Evolutionary conservation across 2,329 filamentous ascomycete genomes (phyloP), one percentile per base, ranked within the genome.

Genomic region (Nemania sp.): DNA sequence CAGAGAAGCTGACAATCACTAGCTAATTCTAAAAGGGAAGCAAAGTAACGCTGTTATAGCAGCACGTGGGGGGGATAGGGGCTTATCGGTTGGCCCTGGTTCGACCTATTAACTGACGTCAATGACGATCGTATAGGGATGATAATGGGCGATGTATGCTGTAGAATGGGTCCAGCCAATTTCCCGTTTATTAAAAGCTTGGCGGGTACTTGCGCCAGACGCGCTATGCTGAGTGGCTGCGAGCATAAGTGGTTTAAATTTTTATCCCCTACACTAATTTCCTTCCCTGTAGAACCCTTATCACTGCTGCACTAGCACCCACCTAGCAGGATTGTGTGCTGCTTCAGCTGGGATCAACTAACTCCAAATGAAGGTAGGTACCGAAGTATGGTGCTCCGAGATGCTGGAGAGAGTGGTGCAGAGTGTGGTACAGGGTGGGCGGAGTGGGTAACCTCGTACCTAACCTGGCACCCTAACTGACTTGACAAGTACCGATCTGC

Each of bases 141-240:
- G 47, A 35, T n/a, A n/a, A n/a, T n/a, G n/a, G n/a, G n/a, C n/a
- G n/a, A n/a, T n/a, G n/a, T n/a, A n/a, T n/a, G n/a, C n/a, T n/a
- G 35, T 15, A 35, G 45, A 49, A 57, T 15, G 59, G 66, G 22
- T 47, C 54, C 62, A 71, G 67, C 69, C 43, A 71, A 71, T 71
- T 71, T 71, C 69, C 69, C 64, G 61, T 62, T 69, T 6, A 71
- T 71, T 70, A 59, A 62, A 67, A n/a, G 38, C 64, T 65, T 65
- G 61, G 64, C 67, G 61, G 67, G 67, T 20, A 26, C 52, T 55
- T 53, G 61, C 55, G 58, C 26, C 43, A 54, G 51, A 13, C 41
- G 24, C 41, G 55, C 38, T 20, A 32, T 15, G 54, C 38, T 68
- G 53, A 65, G 45, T 66, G 66, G 53, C 47, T 55, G 53, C 27